Conservation (phyloP, 73 alveolate genomes). For the Tetrahymena malaccensis region DNA sequence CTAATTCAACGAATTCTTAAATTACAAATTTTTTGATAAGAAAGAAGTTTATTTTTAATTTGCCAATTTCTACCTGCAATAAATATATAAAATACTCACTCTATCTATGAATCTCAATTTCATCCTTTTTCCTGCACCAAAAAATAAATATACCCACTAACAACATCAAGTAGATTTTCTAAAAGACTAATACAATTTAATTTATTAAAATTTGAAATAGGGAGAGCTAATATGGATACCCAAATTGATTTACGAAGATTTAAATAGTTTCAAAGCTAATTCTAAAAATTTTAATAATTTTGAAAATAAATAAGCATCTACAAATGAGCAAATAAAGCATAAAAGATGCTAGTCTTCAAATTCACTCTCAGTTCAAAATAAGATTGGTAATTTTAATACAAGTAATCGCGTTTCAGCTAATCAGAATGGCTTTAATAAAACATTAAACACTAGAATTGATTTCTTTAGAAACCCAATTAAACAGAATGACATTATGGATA, state of each 20-base stretch:
- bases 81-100: too few species aligned
- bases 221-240: not conserved
- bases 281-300: not conserved
- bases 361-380: not conserved
- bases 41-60: not conserved
- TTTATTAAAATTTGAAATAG: not conserved
- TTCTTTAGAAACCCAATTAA: not conserved
- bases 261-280: not conserved
- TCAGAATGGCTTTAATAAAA: not conserved
- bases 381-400: not conserved
- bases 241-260: not conserved
- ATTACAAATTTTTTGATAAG: not conserved
- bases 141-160: not conserved
- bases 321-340: not conserved
- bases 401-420: not conserved
- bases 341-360: not conserved
- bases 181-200: not conserved
- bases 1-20: not conserved
- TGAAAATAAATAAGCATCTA: not conserved
- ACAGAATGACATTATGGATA: not conserved
- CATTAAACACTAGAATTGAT: not conserved
- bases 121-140: not conserved
- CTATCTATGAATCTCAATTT: not conserved
- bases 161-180: not conserved
- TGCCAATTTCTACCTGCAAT: not conserved